A percentile compares a stretch with the other conserved stretches of the same genome.
These are phyloP conservation scores for Rhododendron ovatum DNA, from an alignment of 148 eudicot genomes.

Conservation along the genomic window DNA sequence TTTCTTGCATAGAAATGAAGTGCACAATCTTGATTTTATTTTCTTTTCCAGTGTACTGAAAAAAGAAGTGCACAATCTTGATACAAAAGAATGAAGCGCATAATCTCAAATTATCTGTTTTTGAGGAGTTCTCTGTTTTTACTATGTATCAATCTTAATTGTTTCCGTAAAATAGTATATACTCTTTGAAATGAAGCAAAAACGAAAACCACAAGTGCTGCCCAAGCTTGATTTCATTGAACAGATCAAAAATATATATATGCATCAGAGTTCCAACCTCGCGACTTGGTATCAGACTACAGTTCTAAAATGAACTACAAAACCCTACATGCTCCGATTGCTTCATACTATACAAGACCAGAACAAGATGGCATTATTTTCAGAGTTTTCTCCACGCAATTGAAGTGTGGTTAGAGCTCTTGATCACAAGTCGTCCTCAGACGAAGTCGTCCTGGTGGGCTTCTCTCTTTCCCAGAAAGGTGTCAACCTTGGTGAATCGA, in stretches of 20 bases:
- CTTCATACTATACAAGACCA: slow-evolving; percentile 4
- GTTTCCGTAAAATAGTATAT: neutral
- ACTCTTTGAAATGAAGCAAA: neutral
- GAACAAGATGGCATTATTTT: neutral
- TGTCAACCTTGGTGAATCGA: slow-evolving; percentile 28
- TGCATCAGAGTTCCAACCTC: neutral
- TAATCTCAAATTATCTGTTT: neutral
- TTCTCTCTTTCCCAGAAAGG: slow-evolving; percentile 42
- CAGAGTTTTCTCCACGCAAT: neutral
- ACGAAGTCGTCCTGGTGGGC: slow-evolving; percentile 23
- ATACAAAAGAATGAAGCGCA: neutral
- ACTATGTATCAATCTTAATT: neutral
- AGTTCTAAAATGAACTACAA: neutral
- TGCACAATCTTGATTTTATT: neutral
- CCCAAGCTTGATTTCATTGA: slow-evolving; percentile 5
- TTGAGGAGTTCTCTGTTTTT: neutral
- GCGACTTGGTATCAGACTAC: neutral
- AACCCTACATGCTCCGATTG: neutral
- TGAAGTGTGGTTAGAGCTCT: neutral
- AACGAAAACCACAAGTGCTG: neutral
- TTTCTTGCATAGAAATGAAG: neutral
- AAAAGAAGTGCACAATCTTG: neutral
- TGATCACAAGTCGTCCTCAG: slow-evolving; percentile 14
- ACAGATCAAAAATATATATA: neutral
- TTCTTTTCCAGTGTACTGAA: too few relatives aligned